phyloP scores from a whole-genome alignment of 148 eudicot genomes.

The Polygonum aviculare region DNA sequence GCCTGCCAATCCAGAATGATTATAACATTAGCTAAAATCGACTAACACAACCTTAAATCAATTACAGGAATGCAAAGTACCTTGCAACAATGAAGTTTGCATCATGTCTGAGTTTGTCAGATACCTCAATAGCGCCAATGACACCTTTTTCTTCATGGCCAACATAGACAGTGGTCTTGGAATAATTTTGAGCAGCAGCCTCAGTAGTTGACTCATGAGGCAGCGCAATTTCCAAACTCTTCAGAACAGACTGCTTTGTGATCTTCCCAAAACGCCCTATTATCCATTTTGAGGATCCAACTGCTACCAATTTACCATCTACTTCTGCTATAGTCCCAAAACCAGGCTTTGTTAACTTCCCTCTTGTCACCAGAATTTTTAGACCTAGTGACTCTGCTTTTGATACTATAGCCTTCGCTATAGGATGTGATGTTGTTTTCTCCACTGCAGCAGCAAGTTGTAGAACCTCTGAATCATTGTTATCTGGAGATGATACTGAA shows the following conservation, averaged over 20 bases:
- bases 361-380: slow-evolving; percentile 49
- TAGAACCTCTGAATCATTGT: too few species aligned
- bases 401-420: slow-evolving; percentile 74
- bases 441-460: too few species aligned
- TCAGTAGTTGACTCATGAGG: slow-evolving; percentile 23
- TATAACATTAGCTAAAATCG: neutral
- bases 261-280: slow-evolving; percentile 50
- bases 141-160: slow-evolving; percentile 90
- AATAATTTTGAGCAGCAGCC: slow-evolving; percentile 35
- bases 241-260: slow-evolving; percentile 35
- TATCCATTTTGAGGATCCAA: too few species aligned
- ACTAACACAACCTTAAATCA: neutral
- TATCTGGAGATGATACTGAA: too few species aligned
- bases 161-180: slow-evolving; percentile 73
- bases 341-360: slow-evolving; percentile 85
- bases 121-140: slow-evolving; percentile 77
- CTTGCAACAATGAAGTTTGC: too few species aligned
- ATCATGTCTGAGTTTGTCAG: slow-evolving; percentile 56
- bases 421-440: slow-evolving; percentile 79
- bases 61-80: neutral
- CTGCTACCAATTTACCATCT: too few species aligned
- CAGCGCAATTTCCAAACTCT: slow-evolving; percentile 39
- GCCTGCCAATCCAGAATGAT: slow-evolving; percentile 33
- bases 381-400: slow-evolving; percentile 65
- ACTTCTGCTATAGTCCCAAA: slow-evolving; percentile 65